Conservation (phyloP, 768 basidiomycete genomes). For the Xerocomellus intermedius region DNA sequence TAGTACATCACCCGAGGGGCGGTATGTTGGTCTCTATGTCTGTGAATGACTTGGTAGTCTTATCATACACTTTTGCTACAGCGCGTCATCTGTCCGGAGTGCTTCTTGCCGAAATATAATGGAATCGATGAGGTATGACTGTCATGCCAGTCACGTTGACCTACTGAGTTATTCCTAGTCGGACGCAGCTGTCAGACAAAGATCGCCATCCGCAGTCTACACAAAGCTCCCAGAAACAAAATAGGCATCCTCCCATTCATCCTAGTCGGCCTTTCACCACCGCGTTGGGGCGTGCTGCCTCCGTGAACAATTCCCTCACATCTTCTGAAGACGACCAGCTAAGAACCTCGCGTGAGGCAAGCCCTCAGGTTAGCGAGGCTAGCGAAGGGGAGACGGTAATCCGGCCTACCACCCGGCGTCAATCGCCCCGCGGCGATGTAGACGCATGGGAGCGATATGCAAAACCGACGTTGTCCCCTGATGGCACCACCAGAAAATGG, state of each 20-base stretch:
- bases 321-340: constrained; percentile 33
- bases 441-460: constrained; percentile 37
- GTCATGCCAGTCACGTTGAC: neutral
- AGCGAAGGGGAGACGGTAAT: constrained; percentile 24
- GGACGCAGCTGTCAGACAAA: constrained; percentile 21
- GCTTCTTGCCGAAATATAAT: constrained; percentile 17
- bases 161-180: constrained; percentile 18
- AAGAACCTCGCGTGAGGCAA: constrained; percentile 29
- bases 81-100: constrained; percentile 13
- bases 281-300: constrained; percentile 13
- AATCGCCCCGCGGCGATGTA: constrained; percentile 26
- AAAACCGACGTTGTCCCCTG: constrained; percentile 31
- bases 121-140: constrained; percentile 31
- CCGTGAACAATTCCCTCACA: constrained; percentile 17
- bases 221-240: constrained; percentile 17
- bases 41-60: constrained; percentile 5
- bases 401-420: constrained; percentile 21
- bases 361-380: constrained; percentile 31
- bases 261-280: constrained; percentile 7
- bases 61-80: constrained; percentile 10
- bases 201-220: constrained; percentile 6
- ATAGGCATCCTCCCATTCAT: constrained; percentile 4
- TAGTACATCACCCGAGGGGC: constrained; percentile 31
- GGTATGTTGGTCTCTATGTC: constrained; percentile 19
- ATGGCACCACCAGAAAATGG: constrained; percentile 38